phyloP scores from a whole-genome alignment of 2,329 filamentous ascomycete genomes.

The Scedosporium minutisporum region DNA sequence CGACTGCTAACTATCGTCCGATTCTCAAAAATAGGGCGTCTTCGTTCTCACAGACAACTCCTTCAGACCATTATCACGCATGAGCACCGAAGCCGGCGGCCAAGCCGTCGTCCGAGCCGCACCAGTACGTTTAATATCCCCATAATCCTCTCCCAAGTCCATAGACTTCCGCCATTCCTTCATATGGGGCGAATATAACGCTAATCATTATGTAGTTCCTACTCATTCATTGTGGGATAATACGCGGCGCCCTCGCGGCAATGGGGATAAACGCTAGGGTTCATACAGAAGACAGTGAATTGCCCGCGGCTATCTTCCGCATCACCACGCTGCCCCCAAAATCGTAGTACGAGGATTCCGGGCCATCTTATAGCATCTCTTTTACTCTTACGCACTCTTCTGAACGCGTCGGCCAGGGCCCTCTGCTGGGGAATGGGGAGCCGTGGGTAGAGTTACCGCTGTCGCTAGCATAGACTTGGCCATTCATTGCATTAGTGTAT shows the following conservation, averaged over 20 bases:
- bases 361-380: not conserved
- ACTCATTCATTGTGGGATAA: conserved; percentile 90
- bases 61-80: conserved; percentile 79
- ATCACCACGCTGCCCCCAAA: conserved; percentile 75
- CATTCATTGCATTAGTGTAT: not conserved
- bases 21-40: conserved; percentile 53
- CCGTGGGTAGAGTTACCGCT: not conserved
- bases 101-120: conserved; percentile 68
- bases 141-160: conserved; percentile 7
- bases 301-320: conserved; percentile 87
- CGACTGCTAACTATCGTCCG: not conserved
- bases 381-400: not conserved
- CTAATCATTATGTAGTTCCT: conserved; percentile 54
- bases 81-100: conserved; percentile 73
- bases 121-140: conserved; percentile 47
- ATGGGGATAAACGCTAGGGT: conserved; percentile 87
- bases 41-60: conserved; percentile 91
- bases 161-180: not conserved
- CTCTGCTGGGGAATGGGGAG: too few species aligned
- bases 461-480: not conserved
- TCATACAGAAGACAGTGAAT: conserved; percentile 77
- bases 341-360: conserved; percentile 28
- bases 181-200: not conserved
- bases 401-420: not conserved
- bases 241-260: conserved; percentile 83